phyloP scores from a whole-genome alignment of 2,329 filamentous ascomycete species.

The Dryadomyces sulphureus region DNA sequence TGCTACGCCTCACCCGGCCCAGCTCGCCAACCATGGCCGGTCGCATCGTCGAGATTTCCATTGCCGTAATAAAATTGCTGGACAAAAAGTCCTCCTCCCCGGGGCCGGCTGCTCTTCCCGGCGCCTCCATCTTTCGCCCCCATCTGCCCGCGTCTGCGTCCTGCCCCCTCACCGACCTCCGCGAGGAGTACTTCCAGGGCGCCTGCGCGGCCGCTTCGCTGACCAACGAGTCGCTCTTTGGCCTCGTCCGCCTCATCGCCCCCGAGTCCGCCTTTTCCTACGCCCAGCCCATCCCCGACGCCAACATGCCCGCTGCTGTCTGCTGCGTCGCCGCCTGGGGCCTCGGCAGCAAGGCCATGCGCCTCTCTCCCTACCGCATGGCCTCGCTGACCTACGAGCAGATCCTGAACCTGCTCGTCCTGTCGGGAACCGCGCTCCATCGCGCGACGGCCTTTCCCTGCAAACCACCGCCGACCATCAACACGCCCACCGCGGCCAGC shows the following conservation, averaged over 20 bases:
- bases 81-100: neutral
- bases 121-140: neutral
- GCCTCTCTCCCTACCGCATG: neutral
- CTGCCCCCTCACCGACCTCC: neutral
- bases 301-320: slow-evolving; percentile 5
- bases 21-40: slow-evolving; percentile 2
- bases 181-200: slow-evolving; percentile 8
- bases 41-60: slow-evolving; percentile 7
- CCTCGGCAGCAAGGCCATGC: slow-evolving; percentile 4
- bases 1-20: slow-evolving; percentile 1
- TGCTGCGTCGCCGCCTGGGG: slow-evolving; percentile 7
- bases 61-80: slow-evolving; percentile 2
- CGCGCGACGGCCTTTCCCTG: neutral
- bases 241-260: slow-evolving; percentile 5
- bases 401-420: slow-evolving; percentile 5
- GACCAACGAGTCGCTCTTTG: slow-evolving; percentile 3
- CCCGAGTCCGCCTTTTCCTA: slow-evolving; percentile 7
- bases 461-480: neutral
- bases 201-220: neutral
- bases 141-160: too few relatives aligned
- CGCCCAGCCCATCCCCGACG: neutral
- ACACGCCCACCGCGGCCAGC: neutral
- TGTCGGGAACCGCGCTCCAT: slow-evolving; percentile 6
- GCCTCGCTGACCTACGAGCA: slow-evolving; percentile 3
- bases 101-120: neutral